Evolutionary conservation across 192 early-diverging fungal species (phyloP).

Genomic region (Mortierella claussenii): DNA sequence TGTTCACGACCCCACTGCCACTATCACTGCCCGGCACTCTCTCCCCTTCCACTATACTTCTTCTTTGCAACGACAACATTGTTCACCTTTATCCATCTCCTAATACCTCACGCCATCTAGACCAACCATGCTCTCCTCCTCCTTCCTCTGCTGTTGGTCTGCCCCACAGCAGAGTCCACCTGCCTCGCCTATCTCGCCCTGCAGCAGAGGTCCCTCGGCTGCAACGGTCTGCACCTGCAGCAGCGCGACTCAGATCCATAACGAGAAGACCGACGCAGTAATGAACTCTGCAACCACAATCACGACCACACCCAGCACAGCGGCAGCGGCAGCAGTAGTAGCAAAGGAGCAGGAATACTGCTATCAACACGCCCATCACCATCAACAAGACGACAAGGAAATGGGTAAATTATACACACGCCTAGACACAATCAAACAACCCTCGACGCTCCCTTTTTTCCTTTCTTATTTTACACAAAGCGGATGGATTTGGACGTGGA

Average conservation of each 20-base stretch:
- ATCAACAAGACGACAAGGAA: too few relatives aligned
- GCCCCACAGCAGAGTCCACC: slow-evolving; percentile 36
- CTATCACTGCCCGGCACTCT: neutral
- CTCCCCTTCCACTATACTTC: neutral
- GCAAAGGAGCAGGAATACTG: too few relatives aligned
- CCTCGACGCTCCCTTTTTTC: neutral
- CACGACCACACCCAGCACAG: too few relatives aligned
- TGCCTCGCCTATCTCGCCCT: slow-evolving; percentile 18
- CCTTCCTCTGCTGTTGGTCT: slow-evolving; percentile 28
- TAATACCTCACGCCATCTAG: neutral
- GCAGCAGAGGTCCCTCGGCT: neutral
- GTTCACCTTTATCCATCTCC: neutral
- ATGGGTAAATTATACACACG: too few relatives aligned
- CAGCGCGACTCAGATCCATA: neutral
- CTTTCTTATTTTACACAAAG: neutral
- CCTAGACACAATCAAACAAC: neutral
- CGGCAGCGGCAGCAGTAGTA: too few relatives aligned
- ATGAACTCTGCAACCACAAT: neutral
- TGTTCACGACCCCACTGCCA: neutral
- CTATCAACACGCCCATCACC: neutral
- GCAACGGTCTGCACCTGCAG: slow-evolving; percentile 15
- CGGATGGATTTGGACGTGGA: neutral
- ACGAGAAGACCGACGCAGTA: slow-evolving; percentile 1
- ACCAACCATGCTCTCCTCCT: neutral
- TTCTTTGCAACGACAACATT: neutral